Evolutionary conservation across 768 basidiomycete species (phyloP).

Genomic region (Rhizopogon sp.): DNA sequence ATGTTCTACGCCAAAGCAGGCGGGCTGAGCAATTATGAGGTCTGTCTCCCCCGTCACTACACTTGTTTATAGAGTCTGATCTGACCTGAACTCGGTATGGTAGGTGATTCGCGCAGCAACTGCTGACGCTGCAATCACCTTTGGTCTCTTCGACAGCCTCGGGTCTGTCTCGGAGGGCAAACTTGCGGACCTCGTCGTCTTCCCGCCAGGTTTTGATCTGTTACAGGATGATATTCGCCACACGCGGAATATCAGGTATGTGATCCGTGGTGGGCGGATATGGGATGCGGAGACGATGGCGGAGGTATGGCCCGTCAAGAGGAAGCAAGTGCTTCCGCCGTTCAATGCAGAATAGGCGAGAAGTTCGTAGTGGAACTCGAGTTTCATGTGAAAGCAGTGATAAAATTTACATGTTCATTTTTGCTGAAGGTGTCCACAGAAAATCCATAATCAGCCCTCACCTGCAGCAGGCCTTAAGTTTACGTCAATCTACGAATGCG

Average conservation of each 20-base stretch:
- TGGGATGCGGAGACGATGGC: slow-evolving; percentile 66
- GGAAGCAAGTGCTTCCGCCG: slow-evolving; percentile 49
- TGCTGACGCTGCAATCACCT: slow-evolving; percentile 55
- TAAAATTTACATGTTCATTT: not conserved
- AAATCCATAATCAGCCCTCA: too few relatives aligned
- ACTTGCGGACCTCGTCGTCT: slow-evolving; percentile 68
- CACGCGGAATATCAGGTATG: slow-evolving; percentile 49
- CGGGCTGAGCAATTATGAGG: slow-evolving; percentile 69
- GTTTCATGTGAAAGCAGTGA: not conserved
- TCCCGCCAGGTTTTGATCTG: slow-evolving; percentile 56
- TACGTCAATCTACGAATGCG: too few relatives aligned
- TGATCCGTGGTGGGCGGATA: slow-evolving; percentile 63
- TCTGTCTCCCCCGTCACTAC: slow-evolving; percentile 14
- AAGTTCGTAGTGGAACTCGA: not conserved
- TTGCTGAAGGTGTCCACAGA: too few relatives aligned
- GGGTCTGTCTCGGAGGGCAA: slow-evolving; percentile 63
- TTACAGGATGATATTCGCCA: slow-evolving; percentile 45
- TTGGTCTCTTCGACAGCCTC: slow-evolving; percentile 56
- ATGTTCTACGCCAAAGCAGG: slow-evolving; percentile 62
- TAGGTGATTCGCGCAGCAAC: slow-evolving; percentile 70
- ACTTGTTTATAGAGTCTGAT: not conserved
- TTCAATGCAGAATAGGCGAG: slow-evolving; percentile 44
- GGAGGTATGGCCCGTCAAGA: slow-evolving; percentile 66
- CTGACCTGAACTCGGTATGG: not conserved
- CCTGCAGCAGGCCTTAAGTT: too few relatives aligned